Conservation (phyloP, 495 filamentous ascomycete species). For the Neurospora hispaniola region DNA sequence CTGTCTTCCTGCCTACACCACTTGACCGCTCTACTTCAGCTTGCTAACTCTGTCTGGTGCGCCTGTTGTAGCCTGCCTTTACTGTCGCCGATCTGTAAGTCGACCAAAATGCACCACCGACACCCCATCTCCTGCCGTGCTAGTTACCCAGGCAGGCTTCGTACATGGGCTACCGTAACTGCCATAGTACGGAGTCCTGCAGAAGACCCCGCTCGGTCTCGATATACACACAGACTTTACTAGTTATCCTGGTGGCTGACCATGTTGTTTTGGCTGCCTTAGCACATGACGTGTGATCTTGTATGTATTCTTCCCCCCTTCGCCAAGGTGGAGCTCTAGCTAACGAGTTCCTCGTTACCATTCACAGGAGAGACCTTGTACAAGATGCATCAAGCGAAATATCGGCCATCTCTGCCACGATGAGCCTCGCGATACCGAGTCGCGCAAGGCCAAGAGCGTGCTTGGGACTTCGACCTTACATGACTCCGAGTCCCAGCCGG, state of each 20-base stretch:
- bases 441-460: constrained; percentile 59
- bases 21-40: constrained; percentile 9
- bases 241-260: constrained; percentile 21
- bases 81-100: constrained; percentile 98
- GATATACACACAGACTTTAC: not conserved
- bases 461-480: constrained; percentile 48
- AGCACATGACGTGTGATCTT: constrained; percentile 99
- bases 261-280: constrained; percentile 22
- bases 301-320: constrained; percentile 54
- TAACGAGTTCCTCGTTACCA: constrained; percentile 5
- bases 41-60: constrained; percentile 37
- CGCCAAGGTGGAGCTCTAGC: constrained; percentile 7
- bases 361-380: constrained; percentile 82
- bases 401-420: constrained; percentile 99
- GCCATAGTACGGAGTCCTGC: not conserved
- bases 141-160: not conserved
- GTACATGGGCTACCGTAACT: not conserved
- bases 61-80: constrained; percentile 78
- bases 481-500: constrained; percentile 35
- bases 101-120: constrained; percentile 19
- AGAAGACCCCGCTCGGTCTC: not conserved
- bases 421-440: constrained; percentile 70
- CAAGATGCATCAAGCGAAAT: constrained; percentile 95
- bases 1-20: constrained; percentile 10
- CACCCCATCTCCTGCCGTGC: constrained; percentile 12